Evolutionary conservation across 2,329 filamentous ascomycete species (phyloP).

Genomic region (Calcarisporium arbuscula): DNA sequence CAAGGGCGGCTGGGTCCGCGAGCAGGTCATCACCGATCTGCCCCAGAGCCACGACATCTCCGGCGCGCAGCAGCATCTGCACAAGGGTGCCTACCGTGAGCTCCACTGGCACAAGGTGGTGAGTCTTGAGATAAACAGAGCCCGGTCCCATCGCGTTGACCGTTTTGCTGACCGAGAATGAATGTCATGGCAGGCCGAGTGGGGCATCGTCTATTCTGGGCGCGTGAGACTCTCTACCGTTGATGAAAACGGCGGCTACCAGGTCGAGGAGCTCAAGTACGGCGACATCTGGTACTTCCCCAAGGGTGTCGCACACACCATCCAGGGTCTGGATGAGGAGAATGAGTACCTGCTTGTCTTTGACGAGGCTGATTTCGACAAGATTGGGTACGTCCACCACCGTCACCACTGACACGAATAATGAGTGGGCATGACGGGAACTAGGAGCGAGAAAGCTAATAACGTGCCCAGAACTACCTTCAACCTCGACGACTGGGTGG

Average conservation of each 20-base stretch:
- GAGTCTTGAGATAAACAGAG: slow-evolving; percentile 19
- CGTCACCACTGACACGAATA: not conserved
- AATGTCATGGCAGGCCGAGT: slow-evolving; percentile 47
- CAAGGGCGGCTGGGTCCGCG: slow-evolving; percentile 59
- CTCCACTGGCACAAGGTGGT: slow-evolving; percentile 64
- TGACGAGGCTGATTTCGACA: slow-evolving; percentile 61
- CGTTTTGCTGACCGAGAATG: not conserved
- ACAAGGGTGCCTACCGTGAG: slow-evolving; percentile 59
- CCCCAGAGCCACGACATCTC: slow-evolving; percentile 60
- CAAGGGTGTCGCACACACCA: slow-evolving; percentile 56
- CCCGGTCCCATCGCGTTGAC: not conserved
- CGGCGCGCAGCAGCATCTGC: slow-evolving; percentile 61
- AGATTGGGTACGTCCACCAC: slow-evolving; percentile 38
- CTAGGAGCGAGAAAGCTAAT: not conserved
- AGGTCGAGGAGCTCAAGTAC: slow-evolving; percentile 48
- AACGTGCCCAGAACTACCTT: slow-evolving; percentile 53
- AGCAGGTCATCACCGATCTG: slow-evolving; percentile 61
- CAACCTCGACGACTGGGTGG: slow-evolving; percentile 65
- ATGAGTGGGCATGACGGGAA: not conserved
- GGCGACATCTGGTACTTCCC: slow-evolving; percentile 67
- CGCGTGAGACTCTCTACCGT: slow-evolving; percentile 54
- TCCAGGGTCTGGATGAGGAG: slow-evolving; percentile 59
- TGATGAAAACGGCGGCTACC: slow-evolving; percentile 52
- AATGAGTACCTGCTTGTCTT: slow-evolving; percentile 64
- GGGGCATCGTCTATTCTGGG: slow-evolving; percentile 57